A percentile compares a stretch with the other conserved stretches of the same genome.
Conservation (phyloP, 2,329 filamentous ascomycete genomes). For the Stylonectria norvegica region DNA sequence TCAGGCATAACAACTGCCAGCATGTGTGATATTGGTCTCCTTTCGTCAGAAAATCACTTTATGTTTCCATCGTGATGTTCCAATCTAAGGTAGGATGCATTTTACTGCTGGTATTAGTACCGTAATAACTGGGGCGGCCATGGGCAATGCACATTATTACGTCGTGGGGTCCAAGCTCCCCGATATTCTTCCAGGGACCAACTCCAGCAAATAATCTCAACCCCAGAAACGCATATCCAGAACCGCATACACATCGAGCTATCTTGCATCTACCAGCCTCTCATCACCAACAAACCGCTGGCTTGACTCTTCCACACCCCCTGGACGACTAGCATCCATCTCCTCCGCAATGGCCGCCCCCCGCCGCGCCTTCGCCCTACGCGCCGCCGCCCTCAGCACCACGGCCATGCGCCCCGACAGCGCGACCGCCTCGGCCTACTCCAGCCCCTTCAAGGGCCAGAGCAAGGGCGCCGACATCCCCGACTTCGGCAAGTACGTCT, state of each 20-base stretch:
- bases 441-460: conserved; percentile 62
- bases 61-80: too few relatives aligned
- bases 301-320: neutral
- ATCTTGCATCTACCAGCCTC: too few relatives aligned
- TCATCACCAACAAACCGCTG: too few relatives aligned
- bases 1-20: too few relatives aligned
- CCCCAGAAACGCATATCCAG: too few relatives aligned
- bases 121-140: too few relatives aligned
- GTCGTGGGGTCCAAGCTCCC: neutral
- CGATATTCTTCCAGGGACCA: neutral
- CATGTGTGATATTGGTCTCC: too few relatives aligned
- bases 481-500: conserved; percentile 84
- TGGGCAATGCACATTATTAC: too few relatives aligned
- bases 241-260: too few relatives aligned
- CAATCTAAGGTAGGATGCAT: neutral
- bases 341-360: conserved; percentile 13
- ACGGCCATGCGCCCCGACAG: conserved; percentile 46
- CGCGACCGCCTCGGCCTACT: conserved; percentile 50
- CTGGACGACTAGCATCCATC: neutral
- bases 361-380: conserved; percentile 17
- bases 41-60: too few relatives aligned
- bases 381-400: conserved; percentile 48
- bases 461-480: conserved; percentile 68
- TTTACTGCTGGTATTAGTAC: too few relatives aligned
- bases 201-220: too few relatives aligned